These are phyloP conservation scores for Pseudogymnoascus sp. DNA, from an alignment of 2,329 filamentous ascomycete species.

Conservation along the genomic window DNA sequence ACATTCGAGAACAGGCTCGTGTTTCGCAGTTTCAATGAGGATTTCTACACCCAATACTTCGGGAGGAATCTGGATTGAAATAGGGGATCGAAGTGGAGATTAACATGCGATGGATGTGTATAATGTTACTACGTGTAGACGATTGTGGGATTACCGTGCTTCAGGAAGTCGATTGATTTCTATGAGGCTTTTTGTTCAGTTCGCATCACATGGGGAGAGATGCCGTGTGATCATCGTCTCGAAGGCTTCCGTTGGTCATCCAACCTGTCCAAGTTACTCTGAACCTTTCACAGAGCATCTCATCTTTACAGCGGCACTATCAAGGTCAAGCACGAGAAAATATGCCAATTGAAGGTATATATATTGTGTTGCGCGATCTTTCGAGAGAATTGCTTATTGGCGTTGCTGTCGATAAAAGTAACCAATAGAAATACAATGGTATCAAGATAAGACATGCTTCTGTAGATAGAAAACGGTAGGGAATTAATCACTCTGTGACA, in stretches of 20 bases:
- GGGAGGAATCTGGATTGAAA: slow-evolving; percentile 31
- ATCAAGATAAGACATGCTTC: background rate
- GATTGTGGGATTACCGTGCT: too few relatives aligned
- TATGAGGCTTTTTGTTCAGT: too few relatives aligned
- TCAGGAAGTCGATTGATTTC: too few relatives aligned
- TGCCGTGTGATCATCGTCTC: slow-evolving; percentile 17
- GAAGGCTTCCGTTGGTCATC: too few relatives aligned
- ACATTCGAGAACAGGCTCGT: background rate
- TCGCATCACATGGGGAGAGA: too few relatives aligned
- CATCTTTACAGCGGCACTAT: too few relatives aligned
- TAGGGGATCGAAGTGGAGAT: slow-evolving; percentile 38
- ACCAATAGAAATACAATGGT: background rate
- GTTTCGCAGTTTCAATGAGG: background rate
- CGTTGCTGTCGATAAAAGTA: background rate
- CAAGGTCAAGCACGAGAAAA: too few relatives aligned
- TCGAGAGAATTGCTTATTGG: background rate
- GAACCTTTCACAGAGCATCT: too few relatives aligned
- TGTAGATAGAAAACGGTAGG: background rate
- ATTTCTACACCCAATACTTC: background rate
- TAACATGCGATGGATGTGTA: slow-evolving; percentile 32
- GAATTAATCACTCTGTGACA: background rate
- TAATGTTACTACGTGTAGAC: slow-evolving; percentile 29
- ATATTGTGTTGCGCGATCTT: too few relatives aligned
- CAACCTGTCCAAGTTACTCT: too few relatives aligned
- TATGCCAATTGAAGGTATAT: too few relatives aligned